A percentile compares a stretch with the other conserved stretches of the same genome.
These are phyloP conservation scores for Tetracladium maxilliforme DNA, from an alignment of 2,329 filamentous ascomycete species.

Conservation along the genomic window DNA sequence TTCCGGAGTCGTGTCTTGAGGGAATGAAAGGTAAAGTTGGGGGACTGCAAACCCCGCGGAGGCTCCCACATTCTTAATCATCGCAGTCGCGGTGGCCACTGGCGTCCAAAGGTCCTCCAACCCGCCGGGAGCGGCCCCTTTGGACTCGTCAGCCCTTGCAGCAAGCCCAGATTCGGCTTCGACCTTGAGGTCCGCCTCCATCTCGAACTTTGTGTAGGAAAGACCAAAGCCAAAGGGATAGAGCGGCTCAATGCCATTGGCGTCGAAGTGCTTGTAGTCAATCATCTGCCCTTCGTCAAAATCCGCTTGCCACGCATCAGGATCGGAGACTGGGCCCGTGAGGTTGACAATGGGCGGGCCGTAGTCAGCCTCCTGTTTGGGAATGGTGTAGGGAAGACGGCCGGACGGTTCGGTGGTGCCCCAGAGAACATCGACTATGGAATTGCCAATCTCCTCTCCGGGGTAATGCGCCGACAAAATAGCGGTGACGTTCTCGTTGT, in stretches of 20 bases:
- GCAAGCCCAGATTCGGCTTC: no score
- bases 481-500: conserved; percentile 45
- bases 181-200: no score
- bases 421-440: conserved; percentile 41
- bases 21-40: conserved; percentile 14
- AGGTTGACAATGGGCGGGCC: conserved; percentile 38
- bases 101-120: conserved; percentile 39
- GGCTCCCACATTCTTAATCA: conserved; percentile 35
- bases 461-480: conserved; percentile 47
- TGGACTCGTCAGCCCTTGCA: no score
- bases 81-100: conserved; percentile 28
- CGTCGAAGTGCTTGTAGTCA: conserved; percentile 32
- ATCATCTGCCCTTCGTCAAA: conserved; percentile 29
- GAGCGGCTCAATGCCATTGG: conserved; percentile 2
- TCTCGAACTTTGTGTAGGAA: conserved; percentile 16
- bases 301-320: conserved; percentile 28
- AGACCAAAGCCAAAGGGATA: conserved; percentile 20
- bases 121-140: conserved; percentile 33
- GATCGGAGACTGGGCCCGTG: no score
- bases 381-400: conserved; percentile 49
- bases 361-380: conserved; percentile 34
- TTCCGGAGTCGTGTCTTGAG: conserved; percentile 3
- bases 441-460: conserved; percentile 37
- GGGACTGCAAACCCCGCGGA: conserved; percentile 12
- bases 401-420: conserved; percentile 29